phyloP scores from a whole-genome alignment of 768 basidiomycete genomes.

The Suillus subalutaceus region DNA sequence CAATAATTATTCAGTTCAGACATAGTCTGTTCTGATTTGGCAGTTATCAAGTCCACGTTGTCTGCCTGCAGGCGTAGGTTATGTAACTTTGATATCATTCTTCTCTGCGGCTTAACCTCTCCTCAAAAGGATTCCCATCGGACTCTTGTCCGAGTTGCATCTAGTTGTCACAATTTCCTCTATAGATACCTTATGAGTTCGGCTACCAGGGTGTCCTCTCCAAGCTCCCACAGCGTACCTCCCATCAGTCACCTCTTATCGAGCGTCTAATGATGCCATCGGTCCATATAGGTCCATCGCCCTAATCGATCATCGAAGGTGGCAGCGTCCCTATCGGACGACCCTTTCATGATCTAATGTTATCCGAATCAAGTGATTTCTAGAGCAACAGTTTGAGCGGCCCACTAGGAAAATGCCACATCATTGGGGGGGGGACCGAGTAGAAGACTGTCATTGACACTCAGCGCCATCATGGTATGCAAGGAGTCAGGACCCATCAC shows the following conservation, averaged over 20 bases:
- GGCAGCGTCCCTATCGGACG: conserved; percentile 35
- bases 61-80: conserved; percentile 72
- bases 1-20: conserved; percentile 38
- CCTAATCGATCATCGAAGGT: conserved; percentile 22
- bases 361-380: conserved; percentile 18
- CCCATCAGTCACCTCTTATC: conserved; percentile 59
- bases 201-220: background rate
- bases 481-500: background rate
- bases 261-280: conserved; percentile 33
- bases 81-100: conserved; percentile 41
- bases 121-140: background rate
- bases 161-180: background rate
- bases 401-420: conserved; percentile 19
- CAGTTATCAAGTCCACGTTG: conserved; percentile 59
- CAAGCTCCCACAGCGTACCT: conserved; percentile 34
- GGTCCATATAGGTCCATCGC: conserved; percentile 35
- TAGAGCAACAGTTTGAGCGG: conserved; percentile 25
- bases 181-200: background rate
- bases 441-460: conserved; percentile 13
- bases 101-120: conserved; percentile 12
- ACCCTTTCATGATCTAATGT: conserved; percentile 25
- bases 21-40: conserved; percentile 55
- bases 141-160: background rate
- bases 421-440: conserved; percentile 22
- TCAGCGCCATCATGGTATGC: background rate